Evolutionary conservation across 768 basidiomycete genomes (phyloP).

Genomic region (Krasilnikovozyma curviuscula): DNA sequence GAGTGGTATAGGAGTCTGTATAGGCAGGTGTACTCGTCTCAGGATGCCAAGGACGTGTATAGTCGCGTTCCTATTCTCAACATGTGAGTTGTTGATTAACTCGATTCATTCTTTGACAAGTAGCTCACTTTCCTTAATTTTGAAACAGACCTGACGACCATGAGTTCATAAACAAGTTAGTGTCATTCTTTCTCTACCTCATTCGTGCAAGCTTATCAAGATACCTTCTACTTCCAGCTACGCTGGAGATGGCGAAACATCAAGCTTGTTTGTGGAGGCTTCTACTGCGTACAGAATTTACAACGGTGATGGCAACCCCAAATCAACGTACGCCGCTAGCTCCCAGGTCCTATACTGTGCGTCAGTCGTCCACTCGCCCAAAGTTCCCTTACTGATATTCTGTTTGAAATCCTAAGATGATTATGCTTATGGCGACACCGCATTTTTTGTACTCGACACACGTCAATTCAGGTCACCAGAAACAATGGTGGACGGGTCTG

Average conservation of each 20-base stretch:
- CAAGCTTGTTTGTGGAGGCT: conserved; percentile 39
- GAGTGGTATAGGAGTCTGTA: conserved; percentile 48
- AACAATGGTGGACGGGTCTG: conserved; percentile 14
- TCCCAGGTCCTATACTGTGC: conserved; percentile 28
- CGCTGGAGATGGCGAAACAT: conserved; percentile 38
- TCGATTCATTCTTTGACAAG: not conserved
- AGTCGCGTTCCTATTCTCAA: conserved; percentile 21
- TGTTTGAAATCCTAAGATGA: not conserved
- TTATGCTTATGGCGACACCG: conserved; percentile 38
- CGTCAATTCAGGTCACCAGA: conserved; percentile 38
- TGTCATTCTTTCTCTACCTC: too few species aligned
- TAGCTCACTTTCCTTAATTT: too few species aligned
- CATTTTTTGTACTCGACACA: conserved; percentile 64
- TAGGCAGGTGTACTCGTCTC: conserved; percentile 44
- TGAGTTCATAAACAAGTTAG: conserved; percentile 41
- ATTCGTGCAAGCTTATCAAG: too few species aligned
- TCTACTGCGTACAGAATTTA: conserved; percentile 42
- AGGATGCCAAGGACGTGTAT: conserved; percentile 46
- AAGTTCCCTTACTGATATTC: conserved; percentile 6
- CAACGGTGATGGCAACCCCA: conserved; percentile 34
- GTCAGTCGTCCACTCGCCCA: too few species aligned
- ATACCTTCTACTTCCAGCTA: too few species aligned
- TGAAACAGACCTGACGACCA: conserved; percentile 47
- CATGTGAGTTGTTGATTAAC: not conserved
- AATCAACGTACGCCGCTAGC: not conserved